phyloP scores from a whole-genome alignment of 176 grass and related monocot species.

The Musa acuminata region DNA sequence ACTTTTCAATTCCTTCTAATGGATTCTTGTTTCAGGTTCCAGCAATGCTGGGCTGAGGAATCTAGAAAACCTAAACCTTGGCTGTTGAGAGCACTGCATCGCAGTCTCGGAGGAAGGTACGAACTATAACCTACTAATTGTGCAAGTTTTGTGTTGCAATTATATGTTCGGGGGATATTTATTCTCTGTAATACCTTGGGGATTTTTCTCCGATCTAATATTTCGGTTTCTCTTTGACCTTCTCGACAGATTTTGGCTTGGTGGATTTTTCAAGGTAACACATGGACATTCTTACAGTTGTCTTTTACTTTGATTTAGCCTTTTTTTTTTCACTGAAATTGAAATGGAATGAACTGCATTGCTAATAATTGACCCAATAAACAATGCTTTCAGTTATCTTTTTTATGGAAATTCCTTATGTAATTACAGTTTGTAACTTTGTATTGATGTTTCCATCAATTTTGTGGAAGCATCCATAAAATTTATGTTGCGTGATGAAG shows the following conservation, averaged over 20 bases:
- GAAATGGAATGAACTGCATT: neutral
- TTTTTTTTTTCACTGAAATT: neutral
- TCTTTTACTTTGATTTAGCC: neutral
- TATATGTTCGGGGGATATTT: neutral
- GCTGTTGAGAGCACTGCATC: constrained; percentile 82
- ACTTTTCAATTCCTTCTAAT: neutral
- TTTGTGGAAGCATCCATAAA: no score
- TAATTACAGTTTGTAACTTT: no score
- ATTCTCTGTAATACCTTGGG: neutral
- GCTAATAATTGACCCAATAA: neutral
- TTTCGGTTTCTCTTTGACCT: neutral
- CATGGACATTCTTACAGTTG: constrained; percentile 8
- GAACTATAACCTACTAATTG: no score
- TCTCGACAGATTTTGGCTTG: constrained; percentile 80
- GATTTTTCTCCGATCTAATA: neutral
- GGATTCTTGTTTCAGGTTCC: constrained; percentile 50
- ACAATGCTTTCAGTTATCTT: no score
- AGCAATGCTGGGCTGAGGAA: constrained; percentile 70
- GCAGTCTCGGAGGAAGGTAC: constrained; percentile 74
- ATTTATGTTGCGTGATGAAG: no score
- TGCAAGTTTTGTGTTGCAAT: neutral
- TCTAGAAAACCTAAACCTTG: constrained; percentile 73
- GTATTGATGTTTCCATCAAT: no score
- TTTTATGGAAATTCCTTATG: no score
- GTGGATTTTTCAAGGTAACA: constrained; percentile 86